Evolutionary conservation across 345 rosid genomes (phyloP).

Genomic region (Microthlaspi erraticum): DNA sequence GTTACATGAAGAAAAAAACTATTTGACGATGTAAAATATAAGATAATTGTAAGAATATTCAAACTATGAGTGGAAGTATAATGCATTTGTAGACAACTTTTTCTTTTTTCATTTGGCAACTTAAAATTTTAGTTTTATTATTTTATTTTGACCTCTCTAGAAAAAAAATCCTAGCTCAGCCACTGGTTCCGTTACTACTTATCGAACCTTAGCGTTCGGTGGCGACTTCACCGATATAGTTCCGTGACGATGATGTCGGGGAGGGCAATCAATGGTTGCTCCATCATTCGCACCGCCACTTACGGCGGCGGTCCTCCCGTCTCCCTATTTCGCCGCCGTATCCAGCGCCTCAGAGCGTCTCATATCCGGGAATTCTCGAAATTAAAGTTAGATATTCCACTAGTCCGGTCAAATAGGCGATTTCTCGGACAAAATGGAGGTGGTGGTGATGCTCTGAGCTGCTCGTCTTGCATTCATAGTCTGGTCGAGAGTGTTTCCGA

Average conservation of each 20-base stretch:
- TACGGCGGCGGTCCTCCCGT: conserved; percentile 49
- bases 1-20: no score
- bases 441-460: conserved; percentile 19
- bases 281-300: conserved; percentile 53
- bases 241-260: conserved; percentile 54
- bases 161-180: no score
- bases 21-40: no score
- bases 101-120: no score
- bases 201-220: conserved; percentile 20
- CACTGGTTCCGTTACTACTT: conserved; percentile 6
- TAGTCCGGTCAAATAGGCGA: conserved; percentile 38
- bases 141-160: no score
- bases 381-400: conserved; percentile 38
- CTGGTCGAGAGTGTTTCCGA: conserved; percentile 70
- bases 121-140: no score
- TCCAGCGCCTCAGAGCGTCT: conserved; percentile 47
- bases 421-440: conserved; percentile 23
- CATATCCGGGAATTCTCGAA: conserved; percentile 45
- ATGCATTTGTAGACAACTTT: no score
- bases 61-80: no score
- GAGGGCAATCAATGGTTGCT: conserved; percentile 60
- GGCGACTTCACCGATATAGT: conserved; percentile 23
- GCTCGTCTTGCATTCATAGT: conserved; percentile 60
- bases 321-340: conserved; percentile 49
- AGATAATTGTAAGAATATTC: no score